Percentiles rank a stretch among this genome's conserved stretches.
Evolutionary conservation across 2,329 filamentous ascomycete genomes (phyloP).

Genomic region (Xylariaceae sp.): DNA sequence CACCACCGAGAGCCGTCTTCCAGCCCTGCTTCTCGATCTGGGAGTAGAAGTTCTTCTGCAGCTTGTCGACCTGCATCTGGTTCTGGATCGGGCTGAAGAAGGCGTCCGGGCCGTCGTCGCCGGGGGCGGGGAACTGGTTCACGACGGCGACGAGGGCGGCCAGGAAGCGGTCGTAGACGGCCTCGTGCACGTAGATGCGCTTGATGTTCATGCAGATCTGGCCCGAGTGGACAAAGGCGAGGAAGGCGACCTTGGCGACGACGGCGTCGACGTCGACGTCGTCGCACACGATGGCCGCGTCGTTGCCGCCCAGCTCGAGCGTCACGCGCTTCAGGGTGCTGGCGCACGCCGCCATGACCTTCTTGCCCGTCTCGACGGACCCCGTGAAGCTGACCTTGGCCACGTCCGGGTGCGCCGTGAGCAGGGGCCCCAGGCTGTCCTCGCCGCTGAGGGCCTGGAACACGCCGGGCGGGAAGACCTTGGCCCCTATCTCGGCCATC

Average conservation of each 20-base stretch:
- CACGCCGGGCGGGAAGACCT: constrained; percentile 58
- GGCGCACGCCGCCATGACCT: constrained; percentile 51
- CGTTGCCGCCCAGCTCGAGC: constrained; percentile 58
- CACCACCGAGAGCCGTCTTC: neutral
- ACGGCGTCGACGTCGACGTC: constrained; percentile 44
- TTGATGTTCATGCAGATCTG: constrained; percentile 49
- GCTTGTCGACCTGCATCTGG: constrained; percentile 21
- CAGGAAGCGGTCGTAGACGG: constrained; percentile 41
- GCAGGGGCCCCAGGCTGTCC: constrained; percentile 53
- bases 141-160: constrained; percentile 36
- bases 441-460: constrained; percentile 56
- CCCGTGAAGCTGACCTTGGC: constrained; percentile 62
- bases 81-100: constrained; percentile 22
- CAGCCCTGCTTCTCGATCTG: constrained; percentile 7
- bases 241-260: constrained; percentile 34
- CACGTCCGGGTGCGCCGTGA: constrained; percentile 55
- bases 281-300: constrained; percentile 52
- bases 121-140: constrained; percentile 13
- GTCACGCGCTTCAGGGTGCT: constrained; percentile 56
- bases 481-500: constrained; percentile 51
- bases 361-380: constrained; percentile 54
- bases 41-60: constrained; percentile 20
- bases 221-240: constrained; percentile 39
- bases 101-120: constrained; percentile 4
- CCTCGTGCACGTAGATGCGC: constrained; percentile 51